Base-by-base conservation (phyloP, 306 rosid species). In the Vigna angularis region DNA sequence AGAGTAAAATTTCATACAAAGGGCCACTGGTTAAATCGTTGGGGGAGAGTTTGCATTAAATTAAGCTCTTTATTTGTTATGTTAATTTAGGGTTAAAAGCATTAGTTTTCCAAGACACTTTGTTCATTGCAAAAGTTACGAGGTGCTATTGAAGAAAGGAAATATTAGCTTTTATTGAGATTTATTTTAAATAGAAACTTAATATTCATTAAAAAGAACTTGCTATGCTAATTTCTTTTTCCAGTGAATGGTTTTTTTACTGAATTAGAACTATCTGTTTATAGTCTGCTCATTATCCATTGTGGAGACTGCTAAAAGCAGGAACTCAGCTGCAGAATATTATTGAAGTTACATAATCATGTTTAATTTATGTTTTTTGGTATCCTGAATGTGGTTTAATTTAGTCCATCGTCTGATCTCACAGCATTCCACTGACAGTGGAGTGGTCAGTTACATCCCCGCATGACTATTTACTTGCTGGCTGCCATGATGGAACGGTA, bases 401-500 rank as follows among this genome's bases (percentile, higher is more conserved):
- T 36, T 6, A 36, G 42, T 36, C 9, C 42, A 36, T 36, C 9
- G 6, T 36, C 1, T 36, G 42, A 36, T 36, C 42, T 36, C 42
- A 36, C 42, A 36, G 42, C 42, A 36, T 36, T 36, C 42, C 42
- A 6, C 42, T 36, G 42, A 36, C 42, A 36, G 42, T 36, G 42
- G 42, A 36, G 42, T 36, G 42, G 42, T 36, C 42, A 6, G 42
- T 36, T 36, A 36, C 42, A 12, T 85, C 93, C 56, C 92, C 97
- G 72, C 88, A 95, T 78, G 94, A 95, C 71, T 90, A 81, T 83
- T 70, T 95, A 70, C 85, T 93, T 56, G 98, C 89, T 58, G 98
- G 99, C 78, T 95, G 99, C 89, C 93, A 93, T 72, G 99, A 95
- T 86, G 99, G 98, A 83, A 95, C 93, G 80, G 99, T 95, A 90